These are phyloP conservation scores for Ceratocystis eucalypticola DNA, from an alignment of 2,329 filamentous ascomycete genomes.

Conservation along the genomic window DNA sequence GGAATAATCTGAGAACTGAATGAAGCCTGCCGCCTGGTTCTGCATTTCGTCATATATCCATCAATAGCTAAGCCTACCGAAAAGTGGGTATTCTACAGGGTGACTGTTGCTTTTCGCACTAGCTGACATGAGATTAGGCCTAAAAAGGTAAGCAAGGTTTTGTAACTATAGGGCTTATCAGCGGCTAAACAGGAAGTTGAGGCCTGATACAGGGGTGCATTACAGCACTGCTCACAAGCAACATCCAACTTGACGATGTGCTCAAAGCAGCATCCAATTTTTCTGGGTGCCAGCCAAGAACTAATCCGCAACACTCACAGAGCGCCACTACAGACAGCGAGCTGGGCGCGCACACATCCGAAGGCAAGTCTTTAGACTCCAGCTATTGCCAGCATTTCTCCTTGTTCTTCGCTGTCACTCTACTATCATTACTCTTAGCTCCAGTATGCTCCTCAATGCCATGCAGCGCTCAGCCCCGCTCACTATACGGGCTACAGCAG, in stretches of 20 bases:
- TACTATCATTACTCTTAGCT: neutral
- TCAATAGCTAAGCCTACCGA: neutral
- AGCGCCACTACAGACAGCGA: neutral
- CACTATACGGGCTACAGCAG: neutral
- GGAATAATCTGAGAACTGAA: neutral
- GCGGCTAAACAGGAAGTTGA: neutral
- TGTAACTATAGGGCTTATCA: neutral
- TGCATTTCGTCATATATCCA: slow-evolving; percentile 7
- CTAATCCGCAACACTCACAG: neutral
- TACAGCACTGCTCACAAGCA: neutral
- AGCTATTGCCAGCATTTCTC: neutral
- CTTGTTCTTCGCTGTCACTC: neutral
- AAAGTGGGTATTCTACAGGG: slow-evolving; percentile 1
- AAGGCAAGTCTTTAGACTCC: neutral
- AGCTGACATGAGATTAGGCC: neutral
- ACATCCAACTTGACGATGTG: neutral
- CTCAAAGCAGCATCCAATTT: neutral
- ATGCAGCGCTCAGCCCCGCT: slow-evolving; percentile 11
- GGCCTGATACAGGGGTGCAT: neutral
- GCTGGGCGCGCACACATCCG: too few species aligned
- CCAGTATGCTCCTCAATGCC: neutral
- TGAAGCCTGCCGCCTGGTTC: neutral
- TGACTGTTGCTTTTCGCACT: neutral
- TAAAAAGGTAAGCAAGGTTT: neutral
- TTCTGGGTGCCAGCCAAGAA: neutral